These are phyloP conservation scores for Extremus antarcticus DNA, from an alignment of 495 filamentous ascomycete species.

Conservation along the genomic window DNA sequence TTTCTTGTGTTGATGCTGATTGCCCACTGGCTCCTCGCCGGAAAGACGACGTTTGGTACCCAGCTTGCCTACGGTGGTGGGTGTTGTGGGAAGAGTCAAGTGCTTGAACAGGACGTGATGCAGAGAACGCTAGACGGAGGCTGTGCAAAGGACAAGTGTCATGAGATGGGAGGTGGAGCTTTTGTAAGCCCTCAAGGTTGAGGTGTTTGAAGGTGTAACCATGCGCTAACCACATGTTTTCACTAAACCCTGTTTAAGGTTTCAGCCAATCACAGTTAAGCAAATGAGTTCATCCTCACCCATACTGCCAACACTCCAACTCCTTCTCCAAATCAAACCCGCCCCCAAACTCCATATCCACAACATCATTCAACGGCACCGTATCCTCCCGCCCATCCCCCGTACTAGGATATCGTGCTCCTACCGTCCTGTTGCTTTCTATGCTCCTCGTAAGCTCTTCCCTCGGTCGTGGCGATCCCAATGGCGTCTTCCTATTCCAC, in stretches of 20 bases:
- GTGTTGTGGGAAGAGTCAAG: neutral
- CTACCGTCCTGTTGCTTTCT: neutral
- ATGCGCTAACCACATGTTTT: too few species aligned
- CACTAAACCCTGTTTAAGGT: too few species aligned
- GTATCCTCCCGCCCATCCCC: neutral
- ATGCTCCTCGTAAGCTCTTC: neutral
- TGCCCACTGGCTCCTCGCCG: constrained; percentile 19
- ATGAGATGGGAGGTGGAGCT: too few species aligned
- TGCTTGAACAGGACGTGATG: neutral
- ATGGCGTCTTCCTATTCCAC: constrained; percentile 1
- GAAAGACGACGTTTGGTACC: constrained; percentile 20
- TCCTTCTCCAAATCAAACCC: neutral
- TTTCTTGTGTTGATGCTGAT: constrained; percentile 9
- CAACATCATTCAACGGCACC: neutral
- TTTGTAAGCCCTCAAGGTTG: too few species aligned
- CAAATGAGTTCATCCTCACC: neutral
- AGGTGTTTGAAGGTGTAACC: too few species aligned
- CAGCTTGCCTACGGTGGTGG: constrained; percentile 14
- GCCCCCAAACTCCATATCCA: neutral
- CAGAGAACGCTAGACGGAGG: neutral
- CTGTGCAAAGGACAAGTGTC: neutral
- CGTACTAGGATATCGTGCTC: neutral
- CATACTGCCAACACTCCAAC: constrained; percentile 3
- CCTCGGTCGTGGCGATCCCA: neutral
- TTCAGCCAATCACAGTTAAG: too few species aligned